A percentile compares a stretch with the other conserved stretches of the same genome.
Evolutionary conservation across 2,329 filamentous ascomycete genomes (phyloP).

Genomic region (Aspergillus uvarum): DNA sequence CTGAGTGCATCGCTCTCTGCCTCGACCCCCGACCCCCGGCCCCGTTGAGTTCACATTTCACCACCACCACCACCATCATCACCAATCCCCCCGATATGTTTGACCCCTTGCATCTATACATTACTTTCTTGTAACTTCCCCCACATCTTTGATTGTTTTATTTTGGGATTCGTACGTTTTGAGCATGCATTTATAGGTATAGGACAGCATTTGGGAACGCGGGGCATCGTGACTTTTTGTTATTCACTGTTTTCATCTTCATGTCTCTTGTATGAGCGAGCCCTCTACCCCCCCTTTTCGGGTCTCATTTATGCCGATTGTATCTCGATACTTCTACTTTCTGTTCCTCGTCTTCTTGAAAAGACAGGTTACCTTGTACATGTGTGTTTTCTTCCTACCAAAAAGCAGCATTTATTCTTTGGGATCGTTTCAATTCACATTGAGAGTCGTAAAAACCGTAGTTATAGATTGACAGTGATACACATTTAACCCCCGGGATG

Average conservation of each 20-base stretch:
- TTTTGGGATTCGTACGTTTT: neutral
- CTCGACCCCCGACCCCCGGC: neutral
- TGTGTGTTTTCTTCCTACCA: neutral
- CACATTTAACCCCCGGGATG: too few species aligned
- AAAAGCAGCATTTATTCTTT: neutral
- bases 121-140: slow-evolving; percentile 1
- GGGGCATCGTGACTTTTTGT: slow-evolving; percentile 3
- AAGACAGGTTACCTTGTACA: neutral
- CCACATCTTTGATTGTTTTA: neutral
- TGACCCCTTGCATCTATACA: neutral
- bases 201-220: slow-evolving; percentile 2
- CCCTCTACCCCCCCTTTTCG: neutral
- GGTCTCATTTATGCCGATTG: neutral
- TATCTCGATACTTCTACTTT: neutral
- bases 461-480: too few species aligned
- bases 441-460: too few species aligned
- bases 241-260: neutral
- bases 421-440: too few species aligned
- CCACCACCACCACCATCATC: neutral
- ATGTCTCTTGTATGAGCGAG: neutral
- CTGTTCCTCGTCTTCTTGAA: neutral
- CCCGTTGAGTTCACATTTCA: neutral
- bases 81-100: neutral
- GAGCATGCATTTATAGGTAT: slow-evolving; percentile 2
- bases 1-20: slow-evolving; percentile 14